Base-by-base conservation (phyloP, 768 basidiomycete species). In the Podaxis sp. region DNA sequence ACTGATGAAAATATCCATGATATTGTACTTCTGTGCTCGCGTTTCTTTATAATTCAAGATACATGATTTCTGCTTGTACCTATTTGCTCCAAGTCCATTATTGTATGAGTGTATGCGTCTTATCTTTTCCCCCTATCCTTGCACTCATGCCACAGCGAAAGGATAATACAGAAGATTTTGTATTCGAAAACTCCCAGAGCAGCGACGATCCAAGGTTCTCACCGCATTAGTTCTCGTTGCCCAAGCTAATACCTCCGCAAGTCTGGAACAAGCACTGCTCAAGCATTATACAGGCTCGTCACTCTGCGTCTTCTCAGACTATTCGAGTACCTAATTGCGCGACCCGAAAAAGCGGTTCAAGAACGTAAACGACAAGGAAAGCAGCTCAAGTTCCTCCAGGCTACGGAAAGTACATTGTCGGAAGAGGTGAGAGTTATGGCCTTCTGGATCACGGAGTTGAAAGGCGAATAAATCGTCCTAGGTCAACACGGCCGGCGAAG, bases 21-120 rank as follows among this genome's bases (percentile, higher is more conserved):
- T 40, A 70, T 52, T 8, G 68, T 65, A 8, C 54, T 78, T 20
- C 59, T 77, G 13, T 77, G 75, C 56, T 75, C 74, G 20, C 73
- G 75, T 30, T 77, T 77, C 48, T 37, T 24, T 22, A 40, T 62
- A 38, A n/a, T 10, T 37, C 13, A 17, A 2, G 51, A 53, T 28
- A 44, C 51, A 17, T 60, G 26, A 60, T 41, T 17, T 50, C 17
- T 46, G 33, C 30, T 62, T 56, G 54, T 56, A 33, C 37, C 37
- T 62, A 49, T 62, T 62, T 62, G 54, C 36, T 36, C 55, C 36
- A 10, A 33, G 36, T 26, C 36, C 36, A 4, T 48, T 26, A 3
- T 20, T 15, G 30, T 8, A 12, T 36, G 40, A 55, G 28, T 48
- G 22, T 55, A 56, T 54, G 50, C 59, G 52, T 33, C 54, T 2